These are phyloP conservation scores for Coffea canephora DNA, from an alignment of 257 asterid species.

Conservation along the genomic window DNA sequence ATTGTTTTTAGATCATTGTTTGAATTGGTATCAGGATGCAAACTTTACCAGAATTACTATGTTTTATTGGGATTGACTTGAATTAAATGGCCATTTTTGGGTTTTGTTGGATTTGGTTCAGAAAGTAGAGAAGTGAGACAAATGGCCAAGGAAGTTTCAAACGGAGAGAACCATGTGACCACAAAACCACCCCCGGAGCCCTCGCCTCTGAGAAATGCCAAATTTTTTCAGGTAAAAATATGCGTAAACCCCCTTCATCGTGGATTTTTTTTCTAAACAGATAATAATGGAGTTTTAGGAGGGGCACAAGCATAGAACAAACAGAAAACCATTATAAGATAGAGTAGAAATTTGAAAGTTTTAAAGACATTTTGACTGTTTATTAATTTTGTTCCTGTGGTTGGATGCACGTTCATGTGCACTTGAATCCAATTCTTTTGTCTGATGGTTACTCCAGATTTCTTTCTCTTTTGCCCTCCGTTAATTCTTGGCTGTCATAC, in stretches of 20 bases:
- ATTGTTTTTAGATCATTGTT: neutral
- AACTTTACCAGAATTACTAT: slow-evolving; percentile 8
- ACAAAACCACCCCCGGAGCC: slow-evolving; percentile 97
- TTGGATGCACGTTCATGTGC: neutral
- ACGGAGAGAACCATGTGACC: slow-evolving; percentile 49
- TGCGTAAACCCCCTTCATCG: neutral
- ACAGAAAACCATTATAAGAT: neutral
- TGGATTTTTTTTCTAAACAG: neutral
- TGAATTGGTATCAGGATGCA: neutral
- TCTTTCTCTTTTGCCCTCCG: neutral
- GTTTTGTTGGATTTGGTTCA: slow-evolving; percentile 11
- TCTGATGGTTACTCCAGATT: neutral
- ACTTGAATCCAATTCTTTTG: neutral
- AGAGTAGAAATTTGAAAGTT: neutral
- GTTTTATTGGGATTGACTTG: slow-evolving; percentile 1
- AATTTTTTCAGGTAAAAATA: slow-evolving; percentile 65
- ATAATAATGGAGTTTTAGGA: neutral
- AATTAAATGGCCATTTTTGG: neutral
- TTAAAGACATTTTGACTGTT: neutral
- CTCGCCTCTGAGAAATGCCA: slow-evolving; percentile 87
- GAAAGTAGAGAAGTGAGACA: slow-evolving; percentile 26
- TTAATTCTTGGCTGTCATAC: neutral
- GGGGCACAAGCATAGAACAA: neutral
- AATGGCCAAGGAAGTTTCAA: slow-evolving; percentile 73
- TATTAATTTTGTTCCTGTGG: neutral